These are phyloP conservation scores for Drechslera avenae DNA, from an alignment of 2,329 filamentous ascomycete genomes.

Conservation along the genomic window DNA sequence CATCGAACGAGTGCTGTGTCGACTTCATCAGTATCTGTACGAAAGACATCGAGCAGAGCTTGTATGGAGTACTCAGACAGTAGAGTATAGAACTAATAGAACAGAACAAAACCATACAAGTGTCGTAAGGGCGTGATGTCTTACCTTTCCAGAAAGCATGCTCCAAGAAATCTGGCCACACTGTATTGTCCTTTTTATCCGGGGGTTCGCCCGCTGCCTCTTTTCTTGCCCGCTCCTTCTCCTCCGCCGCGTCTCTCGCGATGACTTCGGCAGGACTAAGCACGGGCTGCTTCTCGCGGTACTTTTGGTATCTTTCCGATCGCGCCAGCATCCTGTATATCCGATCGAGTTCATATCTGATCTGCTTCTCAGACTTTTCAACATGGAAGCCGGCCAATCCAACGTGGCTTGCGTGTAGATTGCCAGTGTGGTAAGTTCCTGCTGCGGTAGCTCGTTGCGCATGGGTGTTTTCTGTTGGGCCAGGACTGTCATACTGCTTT, in stretches of 20 bases:
- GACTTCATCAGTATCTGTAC: neutral
- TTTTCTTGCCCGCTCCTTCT: conserved; percentile 18
- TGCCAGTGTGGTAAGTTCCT: conserved; percentile 36
- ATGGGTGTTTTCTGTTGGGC: conserved; percentile 35
- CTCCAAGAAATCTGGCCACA: conserved; percentile 56
- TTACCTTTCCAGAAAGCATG: conserved; percentile 56
- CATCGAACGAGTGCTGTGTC: conserved; percentile 52
- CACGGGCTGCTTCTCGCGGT: conserved; percentile 50
- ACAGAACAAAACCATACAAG: neutral
- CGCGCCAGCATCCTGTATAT: conserved; percentile 37
- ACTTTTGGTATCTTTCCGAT: conserved; percentile 54
- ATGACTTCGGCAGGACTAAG: conserved; percentile 25
- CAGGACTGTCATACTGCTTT: conserved; percentile 40
- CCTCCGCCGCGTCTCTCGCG: conserved; percentile 25
- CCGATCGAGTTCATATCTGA: conserved; percentile 34
- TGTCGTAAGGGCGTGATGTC: neutral
- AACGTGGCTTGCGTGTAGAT: conserved; percentile 30
- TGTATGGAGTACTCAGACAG: no score
- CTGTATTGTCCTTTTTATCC: conserved; percentile 45
- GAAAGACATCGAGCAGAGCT: neutral
- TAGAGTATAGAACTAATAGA: neutral
- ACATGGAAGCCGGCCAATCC: conserved; percentile 24
- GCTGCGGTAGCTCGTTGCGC: conserved; percentile 20
- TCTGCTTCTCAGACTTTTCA: conserved; percentile 37
- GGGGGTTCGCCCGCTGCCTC: conserved; percentile 22